Conservation (phyloP, 163 green algal species). For the Scenedesmus sp. region DNA sequence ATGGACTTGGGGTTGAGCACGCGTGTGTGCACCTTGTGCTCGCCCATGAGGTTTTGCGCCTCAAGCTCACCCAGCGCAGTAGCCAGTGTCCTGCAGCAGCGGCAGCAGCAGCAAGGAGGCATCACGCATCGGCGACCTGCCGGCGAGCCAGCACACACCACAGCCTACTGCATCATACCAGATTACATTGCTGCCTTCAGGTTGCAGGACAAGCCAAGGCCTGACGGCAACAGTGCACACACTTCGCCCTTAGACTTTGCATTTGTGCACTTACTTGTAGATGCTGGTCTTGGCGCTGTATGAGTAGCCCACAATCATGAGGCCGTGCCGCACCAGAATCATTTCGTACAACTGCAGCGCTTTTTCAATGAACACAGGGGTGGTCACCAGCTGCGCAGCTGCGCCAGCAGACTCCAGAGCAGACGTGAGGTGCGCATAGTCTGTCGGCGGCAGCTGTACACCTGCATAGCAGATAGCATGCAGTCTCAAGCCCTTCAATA, state of each 20-base stretch:
- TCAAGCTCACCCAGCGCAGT: constrained; percentile 73
- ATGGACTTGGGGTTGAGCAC: constrained; percentile 88
- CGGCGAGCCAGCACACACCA: not conserved
- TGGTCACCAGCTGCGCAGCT: constrained; percentile 52
- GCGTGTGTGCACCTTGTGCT: constrained; percentile 75
- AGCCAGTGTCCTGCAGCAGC: constrained; percentile 60
- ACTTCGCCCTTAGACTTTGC: not conserved
- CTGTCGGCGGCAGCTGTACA: constrained; percentile 31
- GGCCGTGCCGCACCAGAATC: constrained; percentile 88
- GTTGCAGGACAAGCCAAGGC: not conserved
- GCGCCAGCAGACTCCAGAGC: constrained; percentile 10
- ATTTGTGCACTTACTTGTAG: constrained; percentile 58
- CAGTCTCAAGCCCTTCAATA: not conserved
- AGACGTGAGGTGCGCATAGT: constrained; percentile 27
- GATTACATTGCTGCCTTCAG: not conserved
- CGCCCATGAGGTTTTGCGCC: constrained; percentile 63
- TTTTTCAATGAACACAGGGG: constrained; percentile 80
- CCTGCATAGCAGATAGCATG: not conserved
- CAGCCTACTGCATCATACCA: not conserved
- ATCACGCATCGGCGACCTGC: not conserved
- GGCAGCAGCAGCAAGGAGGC: not conserved
- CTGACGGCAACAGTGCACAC: not conserved
- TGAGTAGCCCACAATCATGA: constrained; percentile 86
- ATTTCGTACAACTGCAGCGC: constrained; percentile 89
- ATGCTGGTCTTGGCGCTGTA: constrained; percentile 83